phyloP scores from a whole-genome alignment of 2,329 filamentous ascomycete species.

The Paracamarosporium sp. region DNA sequence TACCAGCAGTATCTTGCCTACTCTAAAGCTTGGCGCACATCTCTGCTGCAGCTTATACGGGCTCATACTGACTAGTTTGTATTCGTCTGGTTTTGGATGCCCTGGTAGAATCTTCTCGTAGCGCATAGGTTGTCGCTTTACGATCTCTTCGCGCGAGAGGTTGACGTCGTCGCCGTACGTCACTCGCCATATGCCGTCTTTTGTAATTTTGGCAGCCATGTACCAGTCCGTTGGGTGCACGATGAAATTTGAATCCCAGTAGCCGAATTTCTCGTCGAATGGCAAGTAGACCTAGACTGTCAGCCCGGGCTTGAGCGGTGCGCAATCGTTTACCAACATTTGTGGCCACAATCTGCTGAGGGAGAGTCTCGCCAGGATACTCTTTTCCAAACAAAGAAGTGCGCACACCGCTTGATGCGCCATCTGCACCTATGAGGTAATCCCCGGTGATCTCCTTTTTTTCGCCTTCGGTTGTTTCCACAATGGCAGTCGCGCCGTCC shows the following conservation, averaged over 20 bases:
- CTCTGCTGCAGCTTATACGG: constrained; percentile 69
- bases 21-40: constrained; percentile 63
- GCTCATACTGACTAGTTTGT: constrained; percentile 63
- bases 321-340: constrained; percentile 54
- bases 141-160: constrained; percentile 61
- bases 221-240: constrained; percentile 67
- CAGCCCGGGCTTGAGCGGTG: not conserved
- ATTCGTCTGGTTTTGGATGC: constrained; percentile 64
- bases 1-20: constrained; percentile 63
- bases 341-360: constrained; percentile 67
- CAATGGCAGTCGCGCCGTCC: constrained; percentile 33
- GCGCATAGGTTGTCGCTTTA: constrained; percentile 60
- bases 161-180: constrained; percentile 66
- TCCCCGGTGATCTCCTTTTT: constrained; percentile 36
- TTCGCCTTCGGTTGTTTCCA: constrained; percentile 32
- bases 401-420: constrained; percentile 41
- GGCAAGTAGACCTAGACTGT: constrained; percentile 62
- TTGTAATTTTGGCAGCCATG: constrained; percentile 67
- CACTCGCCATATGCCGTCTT: constrained; percentile 67
- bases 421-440: constrained; percentile 44
- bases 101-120: constrained; percentile 67
- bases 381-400: constrained; percentile 40
- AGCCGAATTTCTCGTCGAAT: constrained; percentile 63
- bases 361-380: constrained; percentile 67
- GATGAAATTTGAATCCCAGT: constrained; percentile 65